Evolutionary conservation across 208 protist species (phyloP).

Genomic region (Crithidia expoeki): DNA sequence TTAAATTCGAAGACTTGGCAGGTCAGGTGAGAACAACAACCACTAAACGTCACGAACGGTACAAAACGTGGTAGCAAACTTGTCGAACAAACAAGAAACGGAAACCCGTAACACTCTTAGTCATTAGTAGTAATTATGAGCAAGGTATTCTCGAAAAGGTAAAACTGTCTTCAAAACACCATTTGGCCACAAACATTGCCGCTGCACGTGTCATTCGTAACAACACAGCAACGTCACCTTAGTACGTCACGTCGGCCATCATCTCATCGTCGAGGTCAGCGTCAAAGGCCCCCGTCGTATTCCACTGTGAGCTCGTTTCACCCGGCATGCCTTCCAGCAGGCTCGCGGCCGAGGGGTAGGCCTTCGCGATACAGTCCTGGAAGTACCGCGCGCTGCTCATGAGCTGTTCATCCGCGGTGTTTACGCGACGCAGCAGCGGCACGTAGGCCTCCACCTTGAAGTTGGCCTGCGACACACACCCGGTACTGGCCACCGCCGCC

Average conservation of each 20-base stretch:
- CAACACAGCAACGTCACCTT: conserved; percentile 19
- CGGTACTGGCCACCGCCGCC: conserved; percentile 69
- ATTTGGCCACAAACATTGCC: neutral
- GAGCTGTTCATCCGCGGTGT: conserved; percentile 63
- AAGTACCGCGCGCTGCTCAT: conserved; percentile 89
- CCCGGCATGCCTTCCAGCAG: conserved; percentile 46
- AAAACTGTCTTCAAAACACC: too few species aligned
- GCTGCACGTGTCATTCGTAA: neutral
- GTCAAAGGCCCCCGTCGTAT: conserved; percentile 70
- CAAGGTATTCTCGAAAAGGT: too few species aligned
- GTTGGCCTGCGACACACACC: conserved; percentile 37
- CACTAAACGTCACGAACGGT: too few species aligned
- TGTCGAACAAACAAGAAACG: too few species aligned
- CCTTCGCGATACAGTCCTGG: conserved; percentile 55
- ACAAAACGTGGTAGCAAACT: too few species aligned
- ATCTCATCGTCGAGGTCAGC: conserved; percentile 90
- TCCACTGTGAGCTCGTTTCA: conserved; percentile 75
- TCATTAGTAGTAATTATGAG: too few species aligned
- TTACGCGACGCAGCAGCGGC: conserved; percentile 71
- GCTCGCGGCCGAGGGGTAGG: conserved; percentile 44
- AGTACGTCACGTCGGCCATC: conserved; percentile 74
- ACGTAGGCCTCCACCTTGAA: conserved; percentile 69
- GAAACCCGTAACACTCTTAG: too few species aligned
- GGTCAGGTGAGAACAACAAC: too few species aligned
- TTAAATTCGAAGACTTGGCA: too few species aligned